These are phyloP conservation scores for Pichia norvegensis DNA, from an alignment of 1,139 yeast species.

Conservation along the genomic window DNA sequence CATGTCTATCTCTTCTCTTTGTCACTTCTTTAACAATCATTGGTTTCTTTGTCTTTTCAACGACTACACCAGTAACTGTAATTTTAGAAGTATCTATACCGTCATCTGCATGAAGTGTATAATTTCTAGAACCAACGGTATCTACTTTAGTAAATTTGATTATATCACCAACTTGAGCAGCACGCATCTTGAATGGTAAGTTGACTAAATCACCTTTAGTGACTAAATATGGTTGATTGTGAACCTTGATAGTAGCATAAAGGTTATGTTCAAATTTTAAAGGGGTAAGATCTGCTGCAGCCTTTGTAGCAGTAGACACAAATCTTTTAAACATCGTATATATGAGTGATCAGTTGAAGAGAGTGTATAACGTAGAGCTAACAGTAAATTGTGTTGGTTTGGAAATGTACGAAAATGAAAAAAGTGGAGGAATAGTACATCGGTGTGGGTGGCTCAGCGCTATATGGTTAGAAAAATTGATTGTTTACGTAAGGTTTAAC, in stretches of 20 bases:
- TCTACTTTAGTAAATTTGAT: slow-evolving; percentile 67
- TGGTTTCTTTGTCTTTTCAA: slow-evolving; percentile 83
- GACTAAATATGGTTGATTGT: slow-evolving; percentile 79
- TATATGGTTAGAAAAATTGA: background rate
- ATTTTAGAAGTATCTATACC: slow-evolving; percentile 48
- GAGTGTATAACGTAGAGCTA: background rate
- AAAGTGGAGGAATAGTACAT: background rate
- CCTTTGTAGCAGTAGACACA: slow-evolving; percentile 3
- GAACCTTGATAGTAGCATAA: slow-evolving; percentile 77
- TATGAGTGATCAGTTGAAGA: background rate
- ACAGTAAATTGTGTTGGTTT: background rate
- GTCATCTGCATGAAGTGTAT: slow-evolving; percentile 48
- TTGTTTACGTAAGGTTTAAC: background rate
- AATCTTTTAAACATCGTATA: slow-evolving; percentile 8
- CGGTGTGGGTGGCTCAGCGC: background rate
- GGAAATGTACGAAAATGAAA: background rate
- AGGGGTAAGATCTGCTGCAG: slow-evolving; percentile 5
- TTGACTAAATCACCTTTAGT: slow-evolving; percentile 83
- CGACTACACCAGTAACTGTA: slow-evolving; percentile 65
- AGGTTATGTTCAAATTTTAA: slow-evolving; percentile 60
- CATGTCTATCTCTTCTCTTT: slow-evolving; percentile 78
- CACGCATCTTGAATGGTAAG: slow-evolving; percentile 68
- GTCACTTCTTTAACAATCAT: slow-evolving; percentile 59
- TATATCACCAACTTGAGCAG: slow-evolving; percentile 74
- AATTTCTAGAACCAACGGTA: slow-evolving; percentile 79